phyloP scores from a whole-genome alignment of 2,329 filamentous ascomycete species.

The Sporothrix curviconia region DNA sequence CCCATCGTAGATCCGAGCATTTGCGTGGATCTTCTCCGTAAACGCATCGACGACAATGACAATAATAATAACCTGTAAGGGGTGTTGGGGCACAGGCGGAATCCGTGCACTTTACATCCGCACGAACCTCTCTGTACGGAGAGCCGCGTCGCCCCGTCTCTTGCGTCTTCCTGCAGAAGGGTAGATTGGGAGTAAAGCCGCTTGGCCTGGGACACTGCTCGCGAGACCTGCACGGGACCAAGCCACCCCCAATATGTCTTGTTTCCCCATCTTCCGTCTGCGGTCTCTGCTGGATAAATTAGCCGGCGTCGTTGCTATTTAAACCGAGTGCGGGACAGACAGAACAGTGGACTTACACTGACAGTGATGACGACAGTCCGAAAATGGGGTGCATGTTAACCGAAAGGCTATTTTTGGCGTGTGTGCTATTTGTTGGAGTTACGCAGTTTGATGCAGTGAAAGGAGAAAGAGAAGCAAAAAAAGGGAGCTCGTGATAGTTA shows the following conservation, averaged over 20 bases:
- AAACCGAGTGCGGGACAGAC: background rate
- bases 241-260: background rate
- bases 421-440: background rate
- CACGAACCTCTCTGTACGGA: conserved; percentile 1
- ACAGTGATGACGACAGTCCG: background rate
- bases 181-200: background rate
- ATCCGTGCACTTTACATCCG: background rate
- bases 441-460: no score
- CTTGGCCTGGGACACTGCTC: background rate
- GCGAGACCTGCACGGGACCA: background rate
- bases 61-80: no score
- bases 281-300: background rate
- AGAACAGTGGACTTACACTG: no score
- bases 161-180: background rate
- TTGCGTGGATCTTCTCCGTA: background rate
- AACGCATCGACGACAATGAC: background rate
- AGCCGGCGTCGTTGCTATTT: background rate
- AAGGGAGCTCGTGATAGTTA: no score
- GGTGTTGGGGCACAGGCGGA: background rate
- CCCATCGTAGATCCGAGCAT: conserved; percentile 2
- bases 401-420: background rate
- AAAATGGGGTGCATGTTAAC: background rate
- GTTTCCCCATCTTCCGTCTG: background rate
- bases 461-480: background rate
- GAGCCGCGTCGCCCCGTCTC: background rate